phyloP scores from a whole-genome alignment of 2,329 filamentous ascomycete genomes.

The Fusarium continuum region DNA sequence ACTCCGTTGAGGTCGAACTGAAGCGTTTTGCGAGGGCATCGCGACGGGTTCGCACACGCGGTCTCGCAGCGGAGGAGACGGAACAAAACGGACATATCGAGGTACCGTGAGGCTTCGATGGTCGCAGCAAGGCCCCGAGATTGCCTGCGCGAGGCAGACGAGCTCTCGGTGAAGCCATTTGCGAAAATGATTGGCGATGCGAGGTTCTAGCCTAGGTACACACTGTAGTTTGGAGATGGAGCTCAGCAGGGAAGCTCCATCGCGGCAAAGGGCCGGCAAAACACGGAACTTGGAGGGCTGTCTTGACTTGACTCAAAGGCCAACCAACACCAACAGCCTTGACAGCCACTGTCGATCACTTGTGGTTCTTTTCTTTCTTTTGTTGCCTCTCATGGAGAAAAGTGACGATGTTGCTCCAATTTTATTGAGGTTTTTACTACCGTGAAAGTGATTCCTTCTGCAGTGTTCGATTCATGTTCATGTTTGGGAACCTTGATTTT shows the following conservation, averaged over 20 bases:
- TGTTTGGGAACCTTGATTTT: not conserved
- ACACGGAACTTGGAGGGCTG: slow-evolving; percentile 32
- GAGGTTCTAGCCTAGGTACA: slow-evolving; percentile 6
- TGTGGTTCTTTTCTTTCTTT: slow-evolving; percentile 2
- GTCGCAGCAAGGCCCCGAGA: slow-evolving; percentile 39
- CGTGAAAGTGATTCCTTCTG: slow-evolving; percentile 22
- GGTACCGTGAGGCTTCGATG: slow-evolving; percentile 11
- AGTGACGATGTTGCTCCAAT: slow-evolving; percentile 25
- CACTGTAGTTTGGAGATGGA: slow-evolving; percentile 22
- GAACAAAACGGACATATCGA: slow-evolving; percentile 49
- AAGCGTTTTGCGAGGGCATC: slow-evolving; percentile 42
- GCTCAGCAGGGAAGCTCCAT: slow-evolving; percentile 34
- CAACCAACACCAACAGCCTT: slow-evolving; percentile 10
- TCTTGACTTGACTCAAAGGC: not conserved
- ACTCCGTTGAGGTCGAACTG: slow-evolving; percentile 41
- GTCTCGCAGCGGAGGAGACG: slow-evolving; percentile 34
- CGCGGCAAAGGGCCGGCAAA: slow-evolving; percentile 43
- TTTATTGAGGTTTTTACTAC: slow-evolving; percentile 16
- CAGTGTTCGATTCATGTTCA: slow-evolving; percentile 16
- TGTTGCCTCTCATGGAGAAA: slow-evolving; percentile 2
- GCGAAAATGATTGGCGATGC: slow-evolving; percentile 34
- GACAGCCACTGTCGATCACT: slow-evolving; percentile 20
- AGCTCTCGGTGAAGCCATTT: slow-evolving; percentile 47
- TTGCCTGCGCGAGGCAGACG: slow-evolving; percentile 43
- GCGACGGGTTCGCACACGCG: slow-evolving; percentile 37